Evolutionary conservation across 176 grass and related monocot genomes (phyloP).

Genomic region (Eragrostis curvula): DNA sequence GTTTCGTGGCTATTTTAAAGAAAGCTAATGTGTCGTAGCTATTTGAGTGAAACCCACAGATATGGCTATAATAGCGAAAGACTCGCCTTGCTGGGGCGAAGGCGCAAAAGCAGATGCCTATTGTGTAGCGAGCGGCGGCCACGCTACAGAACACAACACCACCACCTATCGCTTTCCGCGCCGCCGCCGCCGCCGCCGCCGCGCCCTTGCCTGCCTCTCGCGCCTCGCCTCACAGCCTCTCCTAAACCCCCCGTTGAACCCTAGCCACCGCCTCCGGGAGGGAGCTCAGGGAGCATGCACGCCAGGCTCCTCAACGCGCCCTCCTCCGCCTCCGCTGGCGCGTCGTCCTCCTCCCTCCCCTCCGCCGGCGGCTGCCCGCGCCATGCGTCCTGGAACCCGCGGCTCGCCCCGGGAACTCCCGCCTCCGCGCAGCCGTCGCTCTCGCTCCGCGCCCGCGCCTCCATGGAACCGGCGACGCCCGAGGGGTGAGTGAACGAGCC

Average conservation of each 20-base stretch:
- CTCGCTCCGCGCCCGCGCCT: slow-evolving; percentile 29
- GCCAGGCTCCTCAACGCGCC: slow-evolving; percentile 48
- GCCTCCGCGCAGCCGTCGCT: slow-evolving; percentile 10
- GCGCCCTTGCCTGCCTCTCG: slow-evolving; percentile 20
- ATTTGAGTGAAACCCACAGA: too few relatives aligned
- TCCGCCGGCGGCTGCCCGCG: slow-evolving; percentile 22
- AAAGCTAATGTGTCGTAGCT: too few relatives aligned
- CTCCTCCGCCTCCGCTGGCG: slow-evolving; percentile 14
- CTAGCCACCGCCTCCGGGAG: slow-evolving; percentile 31
- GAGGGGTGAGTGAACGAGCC: slow-evolving; percentile 18
- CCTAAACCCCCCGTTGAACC: slow-evolving; percentile 52
- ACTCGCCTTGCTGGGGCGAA: too few relatives aligned
- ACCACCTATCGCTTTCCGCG: slow-evolving; percentile 25
- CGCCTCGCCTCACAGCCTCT: slow-evolving; percentile 7
- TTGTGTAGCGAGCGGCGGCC: neutral
- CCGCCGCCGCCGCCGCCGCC: slow-evolving; percentile 2
- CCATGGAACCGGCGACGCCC: slow-evolving; percentile 39
- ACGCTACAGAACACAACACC: neutral
- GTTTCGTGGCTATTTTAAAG: too few relatives aligned
- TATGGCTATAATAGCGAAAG: too few relatives aligned
- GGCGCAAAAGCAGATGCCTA: too few relatives aligned
- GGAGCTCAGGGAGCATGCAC: slow-evolving; percentile 46
- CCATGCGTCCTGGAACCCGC: slow-evolving; percentile 20
- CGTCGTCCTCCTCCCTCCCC: slow-evolving; percentile 7
- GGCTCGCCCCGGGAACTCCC: neutral